A percentile compares a stretch with the other conserved stretches of the same genome.
Evolutionary conservation across 1,284 basidiomycete genomes (phyloP).

Genomic region (Prillingera fragicola): DNA sequence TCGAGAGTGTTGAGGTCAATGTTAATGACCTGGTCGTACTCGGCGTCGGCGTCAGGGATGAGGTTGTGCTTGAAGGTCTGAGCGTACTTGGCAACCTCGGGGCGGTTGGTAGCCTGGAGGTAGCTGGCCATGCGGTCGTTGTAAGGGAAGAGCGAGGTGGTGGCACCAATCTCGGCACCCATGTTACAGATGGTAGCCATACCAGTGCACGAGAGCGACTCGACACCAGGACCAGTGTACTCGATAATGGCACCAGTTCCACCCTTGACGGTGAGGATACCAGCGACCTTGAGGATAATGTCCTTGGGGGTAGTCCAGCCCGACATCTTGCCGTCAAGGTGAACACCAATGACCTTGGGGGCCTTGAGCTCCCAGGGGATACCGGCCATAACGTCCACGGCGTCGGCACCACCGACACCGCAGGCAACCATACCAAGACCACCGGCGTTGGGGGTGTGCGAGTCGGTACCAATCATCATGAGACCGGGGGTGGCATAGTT

Average conservation of each 20-base stretch:
- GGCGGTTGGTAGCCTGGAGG: conserved; percentile 86
- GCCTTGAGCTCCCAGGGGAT: conserved; percentile 99
- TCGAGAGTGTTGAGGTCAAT: conserved; percentile 96
- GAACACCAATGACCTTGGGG: conserved; percentile 97
- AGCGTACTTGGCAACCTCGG: conserved; percentile 84
- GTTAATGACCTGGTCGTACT: conserved; percentile 92
- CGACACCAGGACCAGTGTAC: conserved; percentile 88
- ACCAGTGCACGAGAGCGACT: conserved; percentile 94
- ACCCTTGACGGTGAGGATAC: conserved; percentile 95
- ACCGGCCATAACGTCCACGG: conserved; percentile 96
- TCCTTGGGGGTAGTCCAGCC: conserved; percentile 99
- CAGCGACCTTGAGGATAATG: conserved; percentile 94
- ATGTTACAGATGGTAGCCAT: conserved; percentile 99
- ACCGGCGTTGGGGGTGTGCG: conserved; percentile 98
- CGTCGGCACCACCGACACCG: conserved; percentile 98
- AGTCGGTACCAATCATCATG: conserved; percentile 99
- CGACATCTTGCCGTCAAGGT: conserved; percentile 86
- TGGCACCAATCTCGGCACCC: conserved; percentile 99
- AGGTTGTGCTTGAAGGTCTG: conserved; percentile 87
- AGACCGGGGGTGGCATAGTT: conserved; percentile 99
- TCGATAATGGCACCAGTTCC: conserved; percentile 96
- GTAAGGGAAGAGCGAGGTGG: conserved; percentile 98
- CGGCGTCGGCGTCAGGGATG: conserved; percentile 76
- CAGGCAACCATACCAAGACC: conserved; percentile 98
- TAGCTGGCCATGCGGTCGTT: conserved; percentile 92